These are phyloP conservation scores for Phytophthora brassicae DNA, from an alignment of 352 stramenopile genomes.

Conservation along the genomic window DNA sequence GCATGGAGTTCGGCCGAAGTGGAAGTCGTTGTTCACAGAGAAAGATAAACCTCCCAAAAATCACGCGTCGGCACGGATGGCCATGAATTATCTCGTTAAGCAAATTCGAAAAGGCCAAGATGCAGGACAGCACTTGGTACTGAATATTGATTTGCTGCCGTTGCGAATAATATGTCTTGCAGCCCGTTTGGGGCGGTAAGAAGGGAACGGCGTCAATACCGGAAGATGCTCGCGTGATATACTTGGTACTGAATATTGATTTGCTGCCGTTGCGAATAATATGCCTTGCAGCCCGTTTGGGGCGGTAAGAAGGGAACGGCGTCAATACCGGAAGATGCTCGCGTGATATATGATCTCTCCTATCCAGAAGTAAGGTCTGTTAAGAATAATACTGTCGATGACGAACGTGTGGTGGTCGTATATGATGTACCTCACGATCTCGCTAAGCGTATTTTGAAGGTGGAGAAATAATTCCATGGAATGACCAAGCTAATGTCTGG, in stretches of 20 bases:
- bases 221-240: no score
- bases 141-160: background rate
- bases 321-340: background rate
- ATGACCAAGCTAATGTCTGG: conserved; percentile 11
- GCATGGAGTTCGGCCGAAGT: conserved; percentile 2
- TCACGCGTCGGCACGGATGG: background rate
- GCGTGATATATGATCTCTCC: background rate
- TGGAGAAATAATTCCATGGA: conserved; percentile 16
- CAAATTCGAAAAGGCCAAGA: background rate
- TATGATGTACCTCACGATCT: conserved; percentile 5
- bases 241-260: background rate
- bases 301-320: background rate
- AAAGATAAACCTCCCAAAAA: background rate
- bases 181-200: background rate
- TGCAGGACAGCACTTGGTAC: background rate
- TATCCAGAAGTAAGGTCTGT: background rate
- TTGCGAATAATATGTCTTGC: background rate
- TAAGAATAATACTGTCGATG: conserved; percentile 15
- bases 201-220: no score
- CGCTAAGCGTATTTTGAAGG: conserved; percentile 10
- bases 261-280: background rate
- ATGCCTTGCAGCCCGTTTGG: background rate
- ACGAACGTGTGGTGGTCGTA: background rate
- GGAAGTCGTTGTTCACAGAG: background rate
- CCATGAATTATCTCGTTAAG: background rate